Evolutionary conservation across 2,329 filamentous ascomycete species (phyloP), one percentile per base, ranked within the genome.

Genomic region (Curvularia sp.): DNA sequence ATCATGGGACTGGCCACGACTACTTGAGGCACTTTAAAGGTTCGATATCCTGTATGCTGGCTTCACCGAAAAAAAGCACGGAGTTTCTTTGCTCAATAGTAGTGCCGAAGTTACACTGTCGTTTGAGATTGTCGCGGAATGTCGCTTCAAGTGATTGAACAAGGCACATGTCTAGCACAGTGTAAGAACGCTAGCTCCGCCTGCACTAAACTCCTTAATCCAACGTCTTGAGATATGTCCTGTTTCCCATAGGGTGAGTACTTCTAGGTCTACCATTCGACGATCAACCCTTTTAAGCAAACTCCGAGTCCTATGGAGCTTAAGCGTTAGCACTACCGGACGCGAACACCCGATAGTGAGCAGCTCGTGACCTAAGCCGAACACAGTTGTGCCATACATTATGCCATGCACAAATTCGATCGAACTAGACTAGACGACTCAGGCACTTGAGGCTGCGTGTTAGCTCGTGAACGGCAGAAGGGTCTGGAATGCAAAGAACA

Each of bases 101-200:
- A 25, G 19, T 43, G 19, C 19, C 25, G 25, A 47, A 25, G 39
- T 58, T 38, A 21, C 49, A 55, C 50, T 9, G 38, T 5, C 27
- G 41, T 49, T 56, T 32, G 38, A 39, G 38, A 19, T 10, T 15
- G 25, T 25, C 13, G 43, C 36, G 39, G 12, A 9, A 46, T 52
- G 39, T 55, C 25, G 49, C 45, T 48, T 8, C 5, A 15, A 19
- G n/a, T 34, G 9, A 27, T 30, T 23, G n/a, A 34, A 25, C 21
- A 51, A 45, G 36, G 50, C 47, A 43, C 9, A 13, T 30, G 30
- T 38, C 32, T 36, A 12, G 28, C 12, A 19, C 21, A 30, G 18
- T 15, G 3, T 7, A 18, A 30, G 30, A 19, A 18, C 18, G 36
- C 32, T 39, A 55, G 30, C 46, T 39, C 39, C 30, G 21, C 19